Conservation (phyloP, 140 eudicot genomes). For the Cichorium intybus region DNA sequence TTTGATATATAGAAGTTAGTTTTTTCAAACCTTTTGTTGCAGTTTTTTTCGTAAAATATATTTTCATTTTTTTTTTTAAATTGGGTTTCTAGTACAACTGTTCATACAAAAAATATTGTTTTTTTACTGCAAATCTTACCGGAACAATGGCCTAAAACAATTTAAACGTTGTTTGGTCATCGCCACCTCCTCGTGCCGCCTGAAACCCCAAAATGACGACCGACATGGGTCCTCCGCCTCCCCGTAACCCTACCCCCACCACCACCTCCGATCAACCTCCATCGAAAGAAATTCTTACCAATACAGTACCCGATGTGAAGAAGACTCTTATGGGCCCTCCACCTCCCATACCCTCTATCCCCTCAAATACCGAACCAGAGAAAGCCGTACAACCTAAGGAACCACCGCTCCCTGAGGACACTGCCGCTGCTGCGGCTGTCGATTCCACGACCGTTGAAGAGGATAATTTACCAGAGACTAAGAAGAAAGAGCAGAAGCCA, state of each 20-base stretch:
- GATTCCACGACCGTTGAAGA: slow-evolving; percentile 1
- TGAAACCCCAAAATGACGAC: slow-evolving; percentile 48
- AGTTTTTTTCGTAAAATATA: too few species aligned
- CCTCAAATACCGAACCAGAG: slow-evolving; percentile 30
- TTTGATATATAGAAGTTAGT: too few species aligned
- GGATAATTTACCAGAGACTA: slow-evolving; percentile 12
- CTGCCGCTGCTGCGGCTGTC: not conserved
- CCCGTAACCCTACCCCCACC: slow-evolving; percentile 42
- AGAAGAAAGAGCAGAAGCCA: slow-evolving; percentile 29
- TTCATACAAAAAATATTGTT: not conserved
- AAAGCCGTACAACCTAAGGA: slow-evolving; percentile 15
- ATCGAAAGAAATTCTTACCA: slow-evolving; percentile 21
- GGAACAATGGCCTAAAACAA: not conserved
- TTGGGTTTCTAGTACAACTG: not conserved
- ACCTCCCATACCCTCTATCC: slow-evolving; percentile 36
- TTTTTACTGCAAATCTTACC: not conserved
- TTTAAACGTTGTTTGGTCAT: slow-evolving; percentile 7
- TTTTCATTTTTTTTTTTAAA: too few species aligned
- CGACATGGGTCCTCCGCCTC: slow-evolving; percentile 75
- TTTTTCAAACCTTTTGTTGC: too few species aligned
- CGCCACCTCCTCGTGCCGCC: slow-evolving; percentile 26
- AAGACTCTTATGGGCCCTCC: slow-evolving; percentile 54
- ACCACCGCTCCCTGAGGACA: slow-evolving; percentile 12
- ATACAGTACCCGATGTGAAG: slow-evolving; percentile 15
- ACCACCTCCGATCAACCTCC: slow-evolving; percentile 31